A percentile compares a stretch with the other conserved stretches of the same genome.
phyloP scores from a whole-genome alignment of 225 moss, liverwort and hornwort species.

The Physcomitrium patens region DNA sequence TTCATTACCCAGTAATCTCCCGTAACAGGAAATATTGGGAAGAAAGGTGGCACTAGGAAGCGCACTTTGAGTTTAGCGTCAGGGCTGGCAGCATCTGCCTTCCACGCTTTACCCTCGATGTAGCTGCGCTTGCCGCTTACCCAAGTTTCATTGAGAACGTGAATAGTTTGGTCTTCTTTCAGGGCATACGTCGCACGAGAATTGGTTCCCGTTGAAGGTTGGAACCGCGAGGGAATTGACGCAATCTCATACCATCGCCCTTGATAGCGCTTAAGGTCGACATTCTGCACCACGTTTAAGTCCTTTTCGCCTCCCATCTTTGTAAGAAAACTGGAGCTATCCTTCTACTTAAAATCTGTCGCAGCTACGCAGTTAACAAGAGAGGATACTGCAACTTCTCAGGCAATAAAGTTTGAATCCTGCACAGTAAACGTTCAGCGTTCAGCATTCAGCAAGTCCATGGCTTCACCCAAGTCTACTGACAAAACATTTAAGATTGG shows the following conservation, averaged over 20 bases:
- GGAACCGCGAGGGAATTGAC: conserved; percentile 56
- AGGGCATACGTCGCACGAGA: conserved; percentile 71
- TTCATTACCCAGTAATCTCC: conserved; percentile 84
- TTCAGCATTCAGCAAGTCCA: neutral
- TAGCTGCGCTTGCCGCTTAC: conserved; percentile 56
- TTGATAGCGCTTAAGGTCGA: conserved; percentile 65
- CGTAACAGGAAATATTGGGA: conserved; percentile 68
- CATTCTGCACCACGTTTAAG: conserved; percentile 62
- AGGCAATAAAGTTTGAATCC: neutral
- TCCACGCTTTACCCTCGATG: conserved; percentile 69
- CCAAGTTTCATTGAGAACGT: conserved; percentile 80
- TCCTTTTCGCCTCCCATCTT: conserved; percentile 43
- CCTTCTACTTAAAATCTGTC: neutral
- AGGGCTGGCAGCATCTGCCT: conserved; percentile 51
- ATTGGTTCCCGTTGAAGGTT: conserved; percentile 62
- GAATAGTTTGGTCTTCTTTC: conserved; percentile 62
- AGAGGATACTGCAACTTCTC: neutral
- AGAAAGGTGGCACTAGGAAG: conserved; percentile 78
- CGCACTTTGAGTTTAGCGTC: conserved; percentile 75
- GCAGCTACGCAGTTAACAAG: neutral
- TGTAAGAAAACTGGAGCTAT: neutral
- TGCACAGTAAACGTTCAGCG: conserved; percentile 8
- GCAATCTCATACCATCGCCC: conserved; percentile 89
- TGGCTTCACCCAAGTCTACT: neutral
- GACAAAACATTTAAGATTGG: neutral